Percentiles rank a stretch among this genome's conserved stretches.
Evolutionary conservation across 345 rosid genomes (phyloP).

Genomic region (Salix udensis): DNA sequence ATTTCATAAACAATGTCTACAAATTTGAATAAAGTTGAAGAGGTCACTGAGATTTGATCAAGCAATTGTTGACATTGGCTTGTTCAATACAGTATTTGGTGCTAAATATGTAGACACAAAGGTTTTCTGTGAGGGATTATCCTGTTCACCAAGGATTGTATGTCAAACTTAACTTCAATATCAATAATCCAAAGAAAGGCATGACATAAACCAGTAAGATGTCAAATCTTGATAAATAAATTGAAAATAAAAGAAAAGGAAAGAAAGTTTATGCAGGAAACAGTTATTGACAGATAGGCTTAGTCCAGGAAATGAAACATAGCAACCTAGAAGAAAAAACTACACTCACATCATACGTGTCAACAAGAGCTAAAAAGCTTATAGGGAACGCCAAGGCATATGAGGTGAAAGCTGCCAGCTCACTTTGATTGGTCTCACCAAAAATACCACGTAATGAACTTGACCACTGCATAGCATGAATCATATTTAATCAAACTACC

Average conservation of each 20-base stretch:
- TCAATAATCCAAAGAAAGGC: background rate
- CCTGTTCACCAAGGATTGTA: background rate
- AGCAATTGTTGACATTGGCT: background rate
- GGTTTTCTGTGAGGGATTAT: background rate
- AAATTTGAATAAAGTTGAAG: background rate
- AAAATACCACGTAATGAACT: slow-evolving; percentile 46
- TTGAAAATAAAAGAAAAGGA: background rate
- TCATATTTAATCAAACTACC: slow-evolving; percentile 12
- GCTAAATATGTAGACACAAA: background rate
- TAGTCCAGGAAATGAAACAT: background rate
- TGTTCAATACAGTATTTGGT: background rate
- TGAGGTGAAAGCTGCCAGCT: slow-evolving; percentile 86
- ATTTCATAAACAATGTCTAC: background rate
- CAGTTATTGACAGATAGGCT: background rate
- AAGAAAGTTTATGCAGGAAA: background rate
- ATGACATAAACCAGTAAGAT: background rate
- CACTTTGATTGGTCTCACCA: slow-evolving; percentile 90
- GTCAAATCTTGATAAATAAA: background rate
- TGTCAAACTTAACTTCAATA: background rate
- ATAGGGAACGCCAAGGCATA: slow-evolving; percentile 92
- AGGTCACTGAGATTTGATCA: background rate
- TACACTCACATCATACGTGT: slow-evolving; percentile 81
- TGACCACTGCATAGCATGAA: slow-evolving; percentile 51
- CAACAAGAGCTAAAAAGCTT: slow-evolving; percentile 81
- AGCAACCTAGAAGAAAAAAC: background rate